phyloP scores from a whole-genome alignment of 116 monocot genomes.

The Posidonia oceanica region DNA sequence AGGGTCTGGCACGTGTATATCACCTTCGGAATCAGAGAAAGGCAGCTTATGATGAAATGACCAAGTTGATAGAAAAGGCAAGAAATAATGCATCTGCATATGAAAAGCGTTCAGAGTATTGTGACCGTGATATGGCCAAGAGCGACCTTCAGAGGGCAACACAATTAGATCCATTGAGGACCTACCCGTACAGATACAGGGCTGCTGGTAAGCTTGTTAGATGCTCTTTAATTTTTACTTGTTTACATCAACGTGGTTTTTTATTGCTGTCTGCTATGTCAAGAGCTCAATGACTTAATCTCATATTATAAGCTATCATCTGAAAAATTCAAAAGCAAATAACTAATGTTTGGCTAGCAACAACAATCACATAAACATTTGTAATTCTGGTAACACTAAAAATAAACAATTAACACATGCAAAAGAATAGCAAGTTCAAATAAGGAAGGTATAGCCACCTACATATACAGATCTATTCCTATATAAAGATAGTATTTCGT shows the following conservation, averaged over 20 bases:
- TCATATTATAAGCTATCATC: no score
- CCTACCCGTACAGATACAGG: slow-evolving; percentile 94
- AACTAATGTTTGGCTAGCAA: no score
- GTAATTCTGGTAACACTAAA: no score
- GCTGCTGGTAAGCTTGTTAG: slow-evolving; percentile 60
- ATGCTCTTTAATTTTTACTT: background rate
- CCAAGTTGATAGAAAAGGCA: slow-evolving; percentile 88
- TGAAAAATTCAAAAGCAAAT: no score
- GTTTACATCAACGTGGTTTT: background rate
- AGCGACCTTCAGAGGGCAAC: slow-evolving; percentile 78
- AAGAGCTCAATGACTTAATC: no score
- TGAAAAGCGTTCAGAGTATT: slow-evolving; percentile 96
- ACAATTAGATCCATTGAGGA: slow-evolving; percentile 74
- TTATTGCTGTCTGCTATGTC: no score
- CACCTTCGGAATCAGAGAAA: slow-evolving; percentile 76
- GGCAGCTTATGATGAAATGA: slow-evolving; percentile 96
- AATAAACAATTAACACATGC: no score
- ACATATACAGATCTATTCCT: no score
- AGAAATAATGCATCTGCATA: slow-evolving; percentile 89
- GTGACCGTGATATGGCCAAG: slow-evolving; percentile 86
- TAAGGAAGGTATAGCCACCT: no score
- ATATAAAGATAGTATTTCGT: no score
- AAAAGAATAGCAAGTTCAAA: no score
- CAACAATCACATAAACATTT: no score
- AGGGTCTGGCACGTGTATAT: slow-evolving; percentile 88